Evolutionary conservation across 805 yeast species (phyloP), one percentile per base, ranked within the genome.

Genomic region (Saccharomycopsis oosterbeekiorum): DNA sequence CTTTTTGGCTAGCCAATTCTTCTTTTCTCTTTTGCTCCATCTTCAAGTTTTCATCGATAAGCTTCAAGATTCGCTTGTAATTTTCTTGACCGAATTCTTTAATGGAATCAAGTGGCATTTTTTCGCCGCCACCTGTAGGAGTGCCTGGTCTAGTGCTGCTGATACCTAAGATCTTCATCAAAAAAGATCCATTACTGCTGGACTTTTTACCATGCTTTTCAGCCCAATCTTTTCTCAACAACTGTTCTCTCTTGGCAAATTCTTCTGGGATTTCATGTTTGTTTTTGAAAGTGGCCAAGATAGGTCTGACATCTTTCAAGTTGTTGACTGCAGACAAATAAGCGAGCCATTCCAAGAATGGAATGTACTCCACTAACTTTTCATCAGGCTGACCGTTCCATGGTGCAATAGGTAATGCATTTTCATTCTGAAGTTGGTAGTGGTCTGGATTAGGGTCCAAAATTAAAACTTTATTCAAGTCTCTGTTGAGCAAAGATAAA

Each of bases 371-470:
- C 67, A 94, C 79, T 69, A 94, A 80, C 61, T 80, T 78, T 73
- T 93, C 97, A 70, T 89, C 96, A 40, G 88, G 80, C 64, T 76
- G 76, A 66, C 99, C 99, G 60, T 80, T 81, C 99, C 99, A 94
- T 64, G 87, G 84, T 66, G 84, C 79, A 73, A 90, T 75, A 63
- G 89, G 84, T 65, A 94, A 82, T n/a, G 96, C 93, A 73, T 94
- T 94, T 68, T 92, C 97, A 1, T 97, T 97, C 77, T 93, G 97
- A 73, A 89, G 73, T 54, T 86, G 79, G 69, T 82, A 85, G 47
- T 88, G 79, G 53, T 85, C 88, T 53, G 83, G 84, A 68, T 86
- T 84, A 50, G 87, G 84, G 71, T 96, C 99, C 63, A 94, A 75
- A 62, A 88, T 81, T 60, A 96, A 75, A 61, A 90, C 84, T 75